Conservation (phyloP, 305 asterid species). For the Solanum hybrid region DNA sequence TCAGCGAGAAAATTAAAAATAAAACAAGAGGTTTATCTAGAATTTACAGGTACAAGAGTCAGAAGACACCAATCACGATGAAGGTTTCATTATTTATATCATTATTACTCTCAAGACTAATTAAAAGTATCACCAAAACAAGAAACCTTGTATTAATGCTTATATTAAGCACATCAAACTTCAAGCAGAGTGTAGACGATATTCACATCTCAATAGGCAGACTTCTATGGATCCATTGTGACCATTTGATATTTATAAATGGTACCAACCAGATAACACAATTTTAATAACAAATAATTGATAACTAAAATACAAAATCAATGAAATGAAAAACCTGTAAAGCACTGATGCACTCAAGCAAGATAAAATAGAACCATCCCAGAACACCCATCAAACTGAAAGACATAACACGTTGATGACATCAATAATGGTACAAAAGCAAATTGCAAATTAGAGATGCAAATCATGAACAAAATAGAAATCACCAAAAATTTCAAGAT, state of each 20-base stretch:
- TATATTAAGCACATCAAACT: neutral
- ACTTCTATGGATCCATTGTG: neutral
- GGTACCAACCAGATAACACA: neutral
- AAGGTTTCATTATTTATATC: neutral
- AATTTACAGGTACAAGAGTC: neutral
- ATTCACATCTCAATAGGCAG: neutral
- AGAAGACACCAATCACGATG: neutral
- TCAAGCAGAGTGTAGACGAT: neutral
- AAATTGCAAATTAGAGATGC: neutral
- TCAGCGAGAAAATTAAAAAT: neutral
- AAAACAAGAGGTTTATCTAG: neutral
- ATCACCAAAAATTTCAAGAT: neutral
- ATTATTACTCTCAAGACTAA: neutral
- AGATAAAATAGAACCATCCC: neutral
- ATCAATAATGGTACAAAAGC: neutral
- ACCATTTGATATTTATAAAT: neutral
- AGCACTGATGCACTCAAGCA: neutral
- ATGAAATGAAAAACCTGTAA: neutral
- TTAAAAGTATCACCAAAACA: neutral
- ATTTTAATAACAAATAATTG: neutral
- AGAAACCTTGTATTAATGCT: neutral
- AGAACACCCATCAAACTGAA: neutral
- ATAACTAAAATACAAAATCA: neutral
- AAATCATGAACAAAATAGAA: neutral
- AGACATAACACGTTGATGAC: neutral